A percentile compares a stretch with the other conserved stretches of the same genome.
Conservation (phyloP, 2,329 filamentous ascomycete species). For the Apiospora malaysiana region DNA sequence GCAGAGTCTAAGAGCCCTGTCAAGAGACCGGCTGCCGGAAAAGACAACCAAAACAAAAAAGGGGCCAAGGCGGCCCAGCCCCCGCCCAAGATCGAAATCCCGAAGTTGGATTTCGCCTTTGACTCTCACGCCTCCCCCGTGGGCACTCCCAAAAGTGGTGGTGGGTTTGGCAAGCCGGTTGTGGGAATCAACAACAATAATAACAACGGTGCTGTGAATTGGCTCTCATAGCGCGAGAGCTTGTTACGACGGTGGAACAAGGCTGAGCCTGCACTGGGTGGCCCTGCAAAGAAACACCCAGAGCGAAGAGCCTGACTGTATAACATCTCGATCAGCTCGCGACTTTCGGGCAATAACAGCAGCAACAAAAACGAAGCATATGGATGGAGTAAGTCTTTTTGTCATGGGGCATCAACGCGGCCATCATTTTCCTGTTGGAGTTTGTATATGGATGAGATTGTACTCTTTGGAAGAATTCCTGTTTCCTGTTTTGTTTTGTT, state of each 20-base stretch:
- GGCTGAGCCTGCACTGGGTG: conserved; percentile 11
- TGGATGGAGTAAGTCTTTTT: conserved; percentile 17
- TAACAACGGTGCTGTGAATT: conserved; percentile 32
- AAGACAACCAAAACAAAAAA: conserved; percentile 41
- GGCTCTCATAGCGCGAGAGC: conserved; percentile 38
- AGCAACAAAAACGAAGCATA: conserved; percentile 1
- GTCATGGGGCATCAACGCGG: conserved; percentile 6
- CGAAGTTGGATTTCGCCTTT: conserved; percentile 57
- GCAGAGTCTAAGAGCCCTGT: conserved; percentile 49
- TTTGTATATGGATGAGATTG: conserved; percentile 18
- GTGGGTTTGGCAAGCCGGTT: neutral
- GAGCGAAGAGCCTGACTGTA: conserved; percentile 10
- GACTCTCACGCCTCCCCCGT: conserved; percentile 32
- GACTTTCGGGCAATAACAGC: neutral
- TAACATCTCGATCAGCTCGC: neutral
- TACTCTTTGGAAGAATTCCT: conserved; percentile 1
- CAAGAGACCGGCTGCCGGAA: conserved; percentile 44
- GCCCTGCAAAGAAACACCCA: conserved; percentile 20
- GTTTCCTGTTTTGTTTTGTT: neutral
- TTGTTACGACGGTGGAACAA: conserved; percentile 28
- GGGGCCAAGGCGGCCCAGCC: conserved; percentile 58
- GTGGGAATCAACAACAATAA: neutral
- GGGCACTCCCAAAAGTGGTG: conserved; percentile 26
- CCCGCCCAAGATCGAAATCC: conserved; percentile 67
- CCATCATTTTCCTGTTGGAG: conserved; percentile 14